Evolutionary conservation across 2,329 filamentous ascomycete species (phyloP).

Genomic region (Aspergillus sp.): DNA sequence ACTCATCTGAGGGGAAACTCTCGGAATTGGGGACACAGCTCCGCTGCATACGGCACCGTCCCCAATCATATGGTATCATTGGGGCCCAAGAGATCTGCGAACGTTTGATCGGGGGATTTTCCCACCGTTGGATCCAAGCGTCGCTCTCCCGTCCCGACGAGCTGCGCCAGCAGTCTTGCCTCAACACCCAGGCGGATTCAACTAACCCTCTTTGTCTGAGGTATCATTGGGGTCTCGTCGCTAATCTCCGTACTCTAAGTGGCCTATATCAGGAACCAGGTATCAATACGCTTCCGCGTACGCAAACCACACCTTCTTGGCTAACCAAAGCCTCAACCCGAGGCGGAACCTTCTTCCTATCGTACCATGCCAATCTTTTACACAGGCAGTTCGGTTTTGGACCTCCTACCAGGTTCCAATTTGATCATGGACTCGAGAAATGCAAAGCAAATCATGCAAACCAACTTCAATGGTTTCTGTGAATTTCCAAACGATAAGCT

Average conservation of each 20-base stretch:
- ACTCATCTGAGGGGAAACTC: background rate
- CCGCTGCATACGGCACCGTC: slow-evolving; percentile 5
- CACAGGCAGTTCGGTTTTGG: background rate
- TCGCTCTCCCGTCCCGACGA: background rate
- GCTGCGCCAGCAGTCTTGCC: background rate
- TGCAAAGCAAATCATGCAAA: background rate
- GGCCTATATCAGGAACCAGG: background rate
- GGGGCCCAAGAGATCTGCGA: background rate
- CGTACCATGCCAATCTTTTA: background rate
- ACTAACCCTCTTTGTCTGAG: background rate
- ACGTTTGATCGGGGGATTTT: slow-evolving; percentile 13
- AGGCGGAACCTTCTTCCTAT: background rate
- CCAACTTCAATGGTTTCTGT: background rate
- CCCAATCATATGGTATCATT: background rate
- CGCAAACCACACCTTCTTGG: background rate
- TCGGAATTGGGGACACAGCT: background rate
- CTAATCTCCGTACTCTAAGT: background rate
- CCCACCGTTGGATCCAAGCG: background rate
- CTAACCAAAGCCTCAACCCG: background rate
- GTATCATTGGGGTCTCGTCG: background rate
- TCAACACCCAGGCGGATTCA: background rate
- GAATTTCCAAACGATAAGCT: slow-evolving; percentile 8
- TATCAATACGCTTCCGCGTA: background rate
- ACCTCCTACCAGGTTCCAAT: background rate
- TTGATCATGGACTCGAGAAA: background rate